Evolutionary conservation across 2,329 filamentous ascomycete species (phyloP).

Genomic region (Sclerotinia minor): DNA sequence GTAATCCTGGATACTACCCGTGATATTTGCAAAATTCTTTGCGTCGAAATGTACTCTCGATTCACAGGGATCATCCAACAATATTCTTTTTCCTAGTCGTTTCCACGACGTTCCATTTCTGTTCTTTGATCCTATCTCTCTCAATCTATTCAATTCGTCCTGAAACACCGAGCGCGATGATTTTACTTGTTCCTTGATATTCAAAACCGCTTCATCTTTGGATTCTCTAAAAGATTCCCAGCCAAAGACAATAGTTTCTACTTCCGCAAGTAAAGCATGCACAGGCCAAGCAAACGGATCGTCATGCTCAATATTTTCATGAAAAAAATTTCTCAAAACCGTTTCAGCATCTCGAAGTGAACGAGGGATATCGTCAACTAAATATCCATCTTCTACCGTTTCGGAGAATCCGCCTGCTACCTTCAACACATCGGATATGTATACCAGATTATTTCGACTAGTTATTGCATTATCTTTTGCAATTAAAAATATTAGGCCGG

Average conservation of each 20-base stretch:
- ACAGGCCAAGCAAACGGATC: background rate
- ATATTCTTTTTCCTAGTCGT: background rate
- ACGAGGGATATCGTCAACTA: background rate
- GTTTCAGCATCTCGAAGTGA: background rate
- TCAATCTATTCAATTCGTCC: background rate
- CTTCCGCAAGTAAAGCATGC: background rate
- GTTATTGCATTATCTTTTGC: background rate
- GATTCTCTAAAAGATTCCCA: background rate
- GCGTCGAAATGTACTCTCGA: background rate
- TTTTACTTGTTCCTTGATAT: background rate
- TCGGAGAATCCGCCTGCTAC: background rate
- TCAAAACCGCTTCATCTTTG: background rate
- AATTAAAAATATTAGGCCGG: background rate
- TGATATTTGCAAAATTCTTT: background rate
- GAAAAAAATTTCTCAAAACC: background rate
- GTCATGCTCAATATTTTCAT: background rate
- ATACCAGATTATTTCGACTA: background rate
- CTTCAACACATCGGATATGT: background rate
- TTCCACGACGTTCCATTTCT: fast-evolving
- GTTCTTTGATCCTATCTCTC: no score
- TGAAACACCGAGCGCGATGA: background rate
- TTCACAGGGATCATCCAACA: background rate
- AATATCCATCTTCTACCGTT: background rate
- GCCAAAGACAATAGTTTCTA: background rate
- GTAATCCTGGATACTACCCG: background rate